Conservation (phyloP, 2,329 filamentous ascomycete genomes). For the Cadophora luteo-olivacea region DNA sequence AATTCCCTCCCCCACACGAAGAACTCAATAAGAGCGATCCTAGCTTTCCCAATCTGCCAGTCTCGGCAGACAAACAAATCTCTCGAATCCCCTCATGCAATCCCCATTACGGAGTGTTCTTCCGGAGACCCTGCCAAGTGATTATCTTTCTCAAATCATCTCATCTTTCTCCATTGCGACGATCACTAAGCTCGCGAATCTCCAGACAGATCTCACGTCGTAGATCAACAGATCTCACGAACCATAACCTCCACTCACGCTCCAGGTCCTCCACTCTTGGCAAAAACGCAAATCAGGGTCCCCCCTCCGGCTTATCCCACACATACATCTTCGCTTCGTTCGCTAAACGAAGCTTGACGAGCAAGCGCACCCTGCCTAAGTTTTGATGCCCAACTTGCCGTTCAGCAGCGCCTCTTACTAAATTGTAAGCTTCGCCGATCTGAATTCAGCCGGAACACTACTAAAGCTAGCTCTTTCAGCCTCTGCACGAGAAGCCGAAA, state of each 20-base stretch:
- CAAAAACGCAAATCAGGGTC: not conserved
- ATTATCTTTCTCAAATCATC: not conserved
- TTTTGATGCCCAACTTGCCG: not conserved
- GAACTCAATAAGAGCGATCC: not conserved
- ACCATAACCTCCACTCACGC: not conserved
- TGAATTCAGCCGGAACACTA: not conserved
- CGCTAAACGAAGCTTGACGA: too few species aligned
- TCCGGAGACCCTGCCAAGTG: not conserved
- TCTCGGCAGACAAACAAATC: not conserved
- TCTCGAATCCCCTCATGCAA: not conserved
- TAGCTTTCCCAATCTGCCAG: not conserved
- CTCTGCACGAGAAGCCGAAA: not conserved
- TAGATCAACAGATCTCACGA: not conserved
- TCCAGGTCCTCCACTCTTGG: not conserved
- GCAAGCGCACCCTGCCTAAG: not conserved
- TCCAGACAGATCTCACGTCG: not conserved
- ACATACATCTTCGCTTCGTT: not conserved
- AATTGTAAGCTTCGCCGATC: not conserved
- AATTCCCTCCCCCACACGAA: not conserved
- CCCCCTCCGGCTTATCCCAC: not conserved
- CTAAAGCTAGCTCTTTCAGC: not conserved
- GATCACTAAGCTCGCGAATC: not conserved
- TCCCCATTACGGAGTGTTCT: not conserved
- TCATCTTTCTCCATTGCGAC: not conserved
- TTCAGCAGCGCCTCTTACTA: not conserved